phyloP scores from a whole-genome alignment of 2,329 filamentous ascomycete species.

The Curvularia hawaiiensis region DNA sequence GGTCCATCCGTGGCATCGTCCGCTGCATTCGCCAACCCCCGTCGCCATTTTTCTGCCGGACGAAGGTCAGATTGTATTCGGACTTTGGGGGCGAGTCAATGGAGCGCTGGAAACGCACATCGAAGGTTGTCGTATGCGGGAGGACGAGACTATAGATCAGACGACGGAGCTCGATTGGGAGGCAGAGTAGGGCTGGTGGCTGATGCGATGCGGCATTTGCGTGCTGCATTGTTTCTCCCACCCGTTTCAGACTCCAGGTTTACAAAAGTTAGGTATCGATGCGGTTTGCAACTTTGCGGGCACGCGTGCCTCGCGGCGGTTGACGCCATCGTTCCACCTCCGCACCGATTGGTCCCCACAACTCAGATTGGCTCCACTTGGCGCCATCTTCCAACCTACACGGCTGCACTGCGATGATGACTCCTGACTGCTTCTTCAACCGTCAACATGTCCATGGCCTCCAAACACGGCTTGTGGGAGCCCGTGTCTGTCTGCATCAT shows the following conservation, averaged over 20 bases:
- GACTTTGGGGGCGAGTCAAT: conserved; percentile 22
- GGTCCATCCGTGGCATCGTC: conserved; percentile 29
- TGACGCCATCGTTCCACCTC: conserved; percentile 22
- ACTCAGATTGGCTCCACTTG: conserved; percentile 24
- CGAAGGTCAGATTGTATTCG: conserved; percentile 41
- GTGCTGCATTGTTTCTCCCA: conserved; percentile 21
- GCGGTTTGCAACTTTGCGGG: conserved; percentile 6
- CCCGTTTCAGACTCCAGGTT: not conserved
- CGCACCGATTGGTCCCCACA: conserved; percentile 25
- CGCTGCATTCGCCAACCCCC: conserved; percentile 40
- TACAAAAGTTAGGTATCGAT: not conserved
- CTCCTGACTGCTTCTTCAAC: conserved; percentile 33
- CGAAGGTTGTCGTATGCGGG: conserved; percentile 47
- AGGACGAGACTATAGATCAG: conserved; percentile 51
- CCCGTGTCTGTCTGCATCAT: conserved; percentile 28
- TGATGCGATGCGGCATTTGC: not conserved
- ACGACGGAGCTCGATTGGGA: conserved; percentile 53
- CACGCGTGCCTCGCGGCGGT: conserved; percentile 4
- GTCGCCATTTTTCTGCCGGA: conserved; percentile 29
- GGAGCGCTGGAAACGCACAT: conserved; percentile 26
- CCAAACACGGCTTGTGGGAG: conserved; percentile 32
- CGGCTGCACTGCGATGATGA: conserved; percentile 18
- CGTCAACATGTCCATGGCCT: conserved; percentile 37
- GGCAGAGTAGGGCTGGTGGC: conserved; percentile 39
- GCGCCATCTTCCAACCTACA: conserved; percentile 19